Percentiles rank a stretch among this genome's conserved stretches.
Evolutionary conservation across 805 yeast species (phyloP).

Genomic region (Metschnikowia matae): DNA sequence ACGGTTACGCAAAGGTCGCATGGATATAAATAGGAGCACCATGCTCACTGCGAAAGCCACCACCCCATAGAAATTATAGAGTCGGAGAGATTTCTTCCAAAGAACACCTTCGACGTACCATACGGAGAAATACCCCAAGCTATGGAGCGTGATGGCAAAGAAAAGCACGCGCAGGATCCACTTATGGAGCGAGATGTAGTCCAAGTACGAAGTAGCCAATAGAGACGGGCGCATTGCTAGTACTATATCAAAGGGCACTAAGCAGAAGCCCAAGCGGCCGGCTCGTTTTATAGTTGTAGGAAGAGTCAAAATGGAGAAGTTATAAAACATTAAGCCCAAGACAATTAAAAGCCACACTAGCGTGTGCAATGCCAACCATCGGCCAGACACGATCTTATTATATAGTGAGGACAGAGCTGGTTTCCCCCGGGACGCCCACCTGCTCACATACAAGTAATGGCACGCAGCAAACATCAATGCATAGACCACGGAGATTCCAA

Average conservation of each 20-base stretch:
- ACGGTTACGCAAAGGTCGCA: constrained; percentile 46
- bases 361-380: constrained; percentile 34
- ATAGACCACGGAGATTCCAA: constrained; percentile 41
- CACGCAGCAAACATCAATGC: constrained; percentile 30
- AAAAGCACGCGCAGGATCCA: constrained; percentile 65
- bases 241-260: constrained; percentile 55
- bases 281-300: constrained; percentile 45
- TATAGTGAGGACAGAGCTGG: constrained; percentile 20
- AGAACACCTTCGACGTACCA: constrained; percentile 43
- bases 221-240: constrained; percentile 56
- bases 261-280: constrained; percentile 58
- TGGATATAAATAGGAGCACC: constrained; percentile 41
- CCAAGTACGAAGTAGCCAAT: constrained; percentile 46
- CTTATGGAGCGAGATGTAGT: constrained; percentile 56
- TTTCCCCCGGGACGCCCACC: constrained; percentile 38
- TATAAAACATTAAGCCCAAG: constrained; percentile 27
- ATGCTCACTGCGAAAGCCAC: constrained; percentile 34
- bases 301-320: constrained; percentile 29
- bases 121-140: constrained; percentile 45
- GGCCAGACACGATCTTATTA: constrained; percentile 23
- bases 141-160: constrained; percentile 44
- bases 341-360: constrained; percentile 32
- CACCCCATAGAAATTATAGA: constrained; percentile 50
- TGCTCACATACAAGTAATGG: constrained; percentile 26
- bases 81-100: constrained; percentile 27